Base-by-base conservation (phyloP, 2,329 filamentous ascomycete species). In the Penicillium palitans region DNA sequence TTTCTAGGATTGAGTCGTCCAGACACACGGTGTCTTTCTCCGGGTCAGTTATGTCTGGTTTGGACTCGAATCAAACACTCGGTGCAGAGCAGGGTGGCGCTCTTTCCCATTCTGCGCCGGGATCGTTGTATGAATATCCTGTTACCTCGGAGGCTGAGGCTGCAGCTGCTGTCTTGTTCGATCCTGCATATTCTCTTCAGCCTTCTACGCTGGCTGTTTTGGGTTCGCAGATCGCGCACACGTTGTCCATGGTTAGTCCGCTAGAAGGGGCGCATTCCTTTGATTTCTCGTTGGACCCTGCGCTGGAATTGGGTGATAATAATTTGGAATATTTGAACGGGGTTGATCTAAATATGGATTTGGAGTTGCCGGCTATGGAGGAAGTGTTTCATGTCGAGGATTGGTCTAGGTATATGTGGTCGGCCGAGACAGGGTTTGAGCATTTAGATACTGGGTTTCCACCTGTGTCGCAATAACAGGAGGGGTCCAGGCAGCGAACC, bases 401-500 rank as follows among this genome's bases (percentile, higher is more conserved):
- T 57, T 68, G 66, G 66, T 66, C 66, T 10, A 52, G 66, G 40
- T 68, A 66, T 55, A 66, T 68, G 63, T 68, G 64, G 64, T 66
- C 66, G 25, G 58, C 64, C 9, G 64, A 68, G 54, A 68, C 60
- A 4, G 66, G 66, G 31, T 64, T 67, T 19, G 65, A 67, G 52
- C 64, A 66, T 62, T 51, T 68, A 51, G 64, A 68, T 61, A 66
- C 58, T n/a, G 63, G 61, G 6, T 61, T 58, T 21, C 61, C 60
- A 5, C 55, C 62, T 15, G 53, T 55, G 52, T 52, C 64, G 19
- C 61, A 54, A 62, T 67, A 55, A 66, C 62, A 65, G 4, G 31
- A 52, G 59, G 58, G n/a, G 55, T 19, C 19, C 56, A 33, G 60
- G 35, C 53, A 31, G 54, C 39, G 52, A 55, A 57, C 52, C 54